Conservation (phyloP, 1,284 basidiomycete genomes). For the Pascua guehoae region DNA sequence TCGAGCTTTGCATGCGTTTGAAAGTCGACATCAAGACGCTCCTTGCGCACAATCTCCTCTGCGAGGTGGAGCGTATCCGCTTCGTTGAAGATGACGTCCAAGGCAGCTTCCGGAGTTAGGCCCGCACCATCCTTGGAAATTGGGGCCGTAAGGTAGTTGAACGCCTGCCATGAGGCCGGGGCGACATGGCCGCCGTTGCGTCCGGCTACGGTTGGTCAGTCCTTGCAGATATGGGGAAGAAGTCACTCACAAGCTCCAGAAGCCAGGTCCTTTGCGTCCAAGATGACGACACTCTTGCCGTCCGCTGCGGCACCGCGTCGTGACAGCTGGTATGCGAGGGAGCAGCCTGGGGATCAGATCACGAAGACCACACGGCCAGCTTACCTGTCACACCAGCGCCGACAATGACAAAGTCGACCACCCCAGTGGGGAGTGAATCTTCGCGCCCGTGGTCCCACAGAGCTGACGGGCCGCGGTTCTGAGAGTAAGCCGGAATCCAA, state of each 20-base stretch:
- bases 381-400: constrained; percentile 26
- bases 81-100: constrained; percentile 55
- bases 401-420: constrained; percentile 25
- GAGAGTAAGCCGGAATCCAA: not conserved
- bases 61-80: constrained; percentile 66
- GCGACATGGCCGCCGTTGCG: constrained; percentile 42
- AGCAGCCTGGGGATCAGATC: constrained; percentile 1
- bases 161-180: constrained; percentile 25
- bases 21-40: constrained; percentile 29
- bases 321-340: constrained; percentile 34
- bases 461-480: constrained; percentile 23
- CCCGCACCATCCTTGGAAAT: constrained; percentile 31
- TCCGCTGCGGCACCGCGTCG: constrained; percentile 18
- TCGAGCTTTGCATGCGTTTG: constrained; percentile 26
- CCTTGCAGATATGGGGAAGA: not conserved
- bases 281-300: constrained; percentile 26
- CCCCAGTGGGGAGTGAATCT: constrained; percentile 17
- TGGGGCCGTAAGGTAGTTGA: constrained; percentile 18
- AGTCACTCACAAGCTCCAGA: constrained; percentile 33
- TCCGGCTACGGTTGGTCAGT: constrained; percentile 13
- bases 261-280: constrained; percentile 41
- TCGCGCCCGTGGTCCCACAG: constrained; percentile 26
- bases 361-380: not conserved
- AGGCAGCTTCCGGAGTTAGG: constrained; percentile 40
- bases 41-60: constrained; percentile 56